phyloP scores from a whole-genome alignment of 257 asterid genomes.

The Nicotiana benthamiana region DNA sequence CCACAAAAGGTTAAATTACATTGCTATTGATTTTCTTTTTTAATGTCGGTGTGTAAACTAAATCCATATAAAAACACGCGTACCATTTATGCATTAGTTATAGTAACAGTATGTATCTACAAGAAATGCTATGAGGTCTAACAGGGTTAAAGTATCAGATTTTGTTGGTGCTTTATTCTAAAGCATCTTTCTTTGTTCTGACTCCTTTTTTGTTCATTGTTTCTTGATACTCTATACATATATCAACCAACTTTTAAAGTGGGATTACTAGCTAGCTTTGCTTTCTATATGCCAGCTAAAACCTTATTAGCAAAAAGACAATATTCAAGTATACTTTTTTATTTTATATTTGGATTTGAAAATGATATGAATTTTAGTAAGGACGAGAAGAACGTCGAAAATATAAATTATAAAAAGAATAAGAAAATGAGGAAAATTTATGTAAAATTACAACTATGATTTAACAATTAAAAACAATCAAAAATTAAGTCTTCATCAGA shows the following conservation, averaged over 20 bases:
- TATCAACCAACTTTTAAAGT: background rate
- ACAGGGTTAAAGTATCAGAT: background rate
- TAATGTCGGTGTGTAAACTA: background rate
- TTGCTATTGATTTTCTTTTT: background rate
- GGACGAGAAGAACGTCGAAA: background rate
- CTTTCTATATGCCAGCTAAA: background rate
- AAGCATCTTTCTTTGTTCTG: background rate
- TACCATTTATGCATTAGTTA: background rate
- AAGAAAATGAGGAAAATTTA: background rate
- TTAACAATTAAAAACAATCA: background rate
- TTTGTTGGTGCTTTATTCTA: constrained; percentile 4
- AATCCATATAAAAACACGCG: background rate
- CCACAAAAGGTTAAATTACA: background rate
- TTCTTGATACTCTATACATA: background rate
- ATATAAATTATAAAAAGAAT: too few species aligned
- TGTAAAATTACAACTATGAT: background rate
- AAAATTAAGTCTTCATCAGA: too few species aligned
- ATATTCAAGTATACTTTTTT: background rate
- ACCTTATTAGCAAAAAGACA: background rate
- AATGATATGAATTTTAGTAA: background rate
- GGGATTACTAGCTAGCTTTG: background rate
- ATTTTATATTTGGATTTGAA: background rate
- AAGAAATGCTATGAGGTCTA: background rate
- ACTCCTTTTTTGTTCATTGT: background rate
- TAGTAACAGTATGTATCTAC: background rate